phyloP scores from a whole-genome alignment of 441 rosid species.

The Raphanus hybrid region DNA sequence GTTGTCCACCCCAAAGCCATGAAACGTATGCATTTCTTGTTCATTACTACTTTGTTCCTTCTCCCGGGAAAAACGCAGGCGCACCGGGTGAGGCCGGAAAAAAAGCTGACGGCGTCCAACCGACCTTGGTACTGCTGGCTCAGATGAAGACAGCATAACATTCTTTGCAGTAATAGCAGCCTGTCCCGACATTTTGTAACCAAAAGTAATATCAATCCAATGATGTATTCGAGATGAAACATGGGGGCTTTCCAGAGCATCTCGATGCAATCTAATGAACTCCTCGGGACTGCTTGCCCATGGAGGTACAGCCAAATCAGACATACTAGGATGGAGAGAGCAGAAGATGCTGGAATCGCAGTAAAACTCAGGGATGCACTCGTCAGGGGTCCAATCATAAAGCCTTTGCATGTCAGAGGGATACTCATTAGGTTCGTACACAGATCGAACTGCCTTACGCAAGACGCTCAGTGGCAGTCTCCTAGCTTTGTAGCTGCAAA shows the following conservation, averaged over 20 bases:
- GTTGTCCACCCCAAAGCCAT: slow-evolving; percentile 48
- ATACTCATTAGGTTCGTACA: slow-evolving; percentile 97
- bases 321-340: slow-evolving; percentile 86
- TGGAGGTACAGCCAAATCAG: slow-evolving; percentile 86
- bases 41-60: slow-evolving; percentile 39
- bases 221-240: slow-evolving; percentile 82
- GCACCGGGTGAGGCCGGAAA: slow-evolving; percentile 75
- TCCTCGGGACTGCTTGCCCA: slow-evolving; percentile 90
- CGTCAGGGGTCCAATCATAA: slow-evolving; percentile 99
- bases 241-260: slow-evolving; percentile 82
- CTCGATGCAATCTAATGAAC: slow-evolving; percentile 83
- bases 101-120: slow-evolving; percentile 93
- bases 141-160: slow-evolving; percentile 90
- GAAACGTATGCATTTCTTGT: slow-evolving; percentile 44
- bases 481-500: slow-evolving; percentile 99
- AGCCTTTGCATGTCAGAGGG: slow-evolving; percentile 96
- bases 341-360: slow-evolving; percentile 79
- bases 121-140: slow-evolving; percentile 69
- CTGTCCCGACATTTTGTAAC: slow-evolving; percentile 91
- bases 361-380: slow-evolving; percentile 97
- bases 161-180: slow-evolving; percentile 94
- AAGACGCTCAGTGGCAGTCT: slow-evolving; percentile 90
- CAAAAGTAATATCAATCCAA: slow-evolving; percentile 94
- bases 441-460: slow-evolving; percentile 91
- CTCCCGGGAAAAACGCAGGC: slow-evolving; percentile 49